These are phyloP conservation scores for Claviceps sp. DNA, from an alignment of 2,329 filamentous ascomycete genomes.

Conservation along the genomic window DNA sequence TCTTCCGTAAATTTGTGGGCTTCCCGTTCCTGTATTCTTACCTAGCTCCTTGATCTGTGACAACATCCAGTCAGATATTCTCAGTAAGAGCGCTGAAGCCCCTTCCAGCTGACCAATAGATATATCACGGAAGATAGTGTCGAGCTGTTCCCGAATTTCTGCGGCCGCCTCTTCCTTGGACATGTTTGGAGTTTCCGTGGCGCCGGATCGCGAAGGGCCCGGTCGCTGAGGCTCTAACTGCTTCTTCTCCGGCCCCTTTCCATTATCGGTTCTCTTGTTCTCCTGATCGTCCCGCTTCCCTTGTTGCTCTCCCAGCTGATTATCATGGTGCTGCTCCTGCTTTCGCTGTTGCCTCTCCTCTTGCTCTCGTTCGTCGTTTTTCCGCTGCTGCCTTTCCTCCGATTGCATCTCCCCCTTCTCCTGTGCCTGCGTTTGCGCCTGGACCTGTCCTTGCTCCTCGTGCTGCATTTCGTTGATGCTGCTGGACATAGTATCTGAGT, in stretches of 20 bases:
- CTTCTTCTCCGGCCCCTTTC: too few relatives aligned
- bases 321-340: conserved; percentile 8
- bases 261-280: too few relatives aligned
- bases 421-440: too few relatives aligned
- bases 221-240: not conserved
- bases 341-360: not conserved
- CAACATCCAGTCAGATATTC: conserved; percentile 42
- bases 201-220: conserved; percentile 20
- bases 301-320: too few relatives aligned
- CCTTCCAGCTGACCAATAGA: conserved; percentile 35
- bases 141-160: conserved; percentile 50
- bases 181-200: conserved; percentile 36
- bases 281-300: too few relatives aligned
- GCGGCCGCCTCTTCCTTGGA: conserved; percentile 46
- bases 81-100: conserved; percentile 38
- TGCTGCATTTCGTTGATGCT: conserved; percentile 32
- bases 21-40: conserved; percentile 20
- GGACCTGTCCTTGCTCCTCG: not conserved
- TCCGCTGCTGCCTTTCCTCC: too few relatives aligned
- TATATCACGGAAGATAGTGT: conserved; percentile 58
- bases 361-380: too few relatives aligned
- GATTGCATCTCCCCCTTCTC: too few relatives aligned
- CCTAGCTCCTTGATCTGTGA: conserved; percentile 41
- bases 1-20: too few relatives aligned
- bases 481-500: conserved; percentile 32